Conservation (phyloP, 2,329 filamentous ascomycete species). For the Sporothrix humicola region DNA sequence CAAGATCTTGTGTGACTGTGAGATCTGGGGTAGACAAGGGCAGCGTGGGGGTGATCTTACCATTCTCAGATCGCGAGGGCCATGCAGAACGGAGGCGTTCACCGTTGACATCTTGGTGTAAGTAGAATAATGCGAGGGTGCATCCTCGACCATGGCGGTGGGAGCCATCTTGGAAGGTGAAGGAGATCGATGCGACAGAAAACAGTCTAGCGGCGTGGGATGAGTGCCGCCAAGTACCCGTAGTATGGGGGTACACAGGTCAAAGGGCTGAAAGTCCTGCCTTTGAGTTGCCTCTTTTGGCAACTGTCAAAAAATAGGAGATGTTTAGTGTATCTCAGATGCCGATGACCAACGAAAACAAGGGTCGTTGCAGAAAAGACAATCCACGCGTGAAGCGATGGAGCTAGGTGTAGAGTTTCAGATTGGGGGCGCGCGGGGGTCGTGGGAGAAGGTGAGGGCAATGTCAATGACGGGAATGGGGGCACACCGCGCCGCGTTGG, state of each 20-base stretch:
- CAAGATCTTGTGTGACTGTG: slow-evolving; percentile 44
- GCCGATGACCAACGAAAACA: slow-evolving; percentile 23
- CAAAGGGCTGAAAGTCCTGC: slow-evolving; percentile 39
- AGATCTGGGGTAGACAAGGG: slow-evolving; percentile 38
- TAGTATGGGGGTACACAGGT: slow-evolving; percentile 11
- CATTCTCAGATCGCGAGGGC: slow-evolving; percentile 61
- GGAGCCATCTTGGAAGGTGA: slow-evolving; percentile 52
- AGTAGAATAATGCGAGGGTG: slow-evolving; percentile 53
- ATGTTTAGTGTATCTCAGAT: slow-evolving; percentile 32
- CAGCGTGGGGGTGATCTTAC: slow-evolving; percentile 47
- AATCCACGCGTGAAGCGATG: background rate
- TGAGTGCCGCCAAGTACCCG: slow-evolving; percentile 31
- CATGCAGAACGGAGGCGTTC: slow-evolving; percentile 63
- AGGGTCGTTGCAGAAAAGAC: slow-evolving; percentile 11
- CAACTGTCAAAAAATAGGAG: slow-evolving; percentile 27
- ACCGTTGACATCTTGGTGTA: slow-evolving; percentile 53
- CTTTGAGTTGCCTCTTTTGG: slow-evolving; percentile 12
- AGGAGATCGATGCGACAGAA: slow-evolving; percentile 33
- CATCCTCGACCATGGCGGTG: slow-evolving; percentile 53
- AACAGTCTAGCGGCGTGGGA: slow-evolving; percentile 33
- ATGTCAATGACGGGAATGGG: slow-evolving; percentile 9
- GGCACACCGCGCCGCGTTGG: background rate
- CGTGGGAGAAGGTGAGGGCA: slow-evolving; percentile 42
- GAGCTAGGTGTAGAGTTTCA: slow-evolving; percentile 12
- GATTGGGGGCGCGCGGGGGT: slow-evolving; percentile 17